Conservation (phyloP, 2,329 filamentous ascomycete genomes). For the Fusarium floridanum region DNA sequence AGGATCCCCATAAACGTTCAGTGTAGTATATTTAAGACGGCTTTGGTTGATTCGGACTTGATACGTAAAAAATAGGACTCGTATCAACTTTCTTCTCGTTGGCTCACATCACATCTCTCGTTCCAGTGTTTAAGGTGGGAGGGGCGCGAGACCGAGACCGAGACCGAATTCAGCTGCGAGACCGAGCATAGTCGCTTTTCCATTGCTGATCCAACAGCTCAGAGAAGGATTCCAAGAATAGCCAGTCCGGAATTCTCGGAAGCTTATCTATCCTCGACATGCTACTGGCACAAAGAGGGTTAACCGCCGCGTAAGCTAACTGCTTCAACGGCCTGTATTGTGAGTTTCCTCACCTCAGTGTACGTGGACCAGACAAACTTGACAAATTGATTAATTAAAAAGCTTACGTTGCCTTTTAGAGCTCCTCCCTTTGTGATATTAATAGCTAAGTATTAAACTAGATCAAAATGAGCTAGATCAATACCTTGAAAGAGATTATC, state of each 20-base stretch:
- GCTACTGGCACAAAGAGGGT: background rate
- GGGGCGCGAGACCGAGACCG: background rate
- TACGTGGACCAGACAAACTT: background rate
- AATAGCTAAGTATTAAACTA: background rate
- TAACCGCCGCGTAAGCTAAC: background rate
- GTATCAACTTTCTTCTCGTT: background rate
- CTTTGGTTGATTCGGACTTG: background rate
- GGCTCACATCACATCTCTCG: background rate
- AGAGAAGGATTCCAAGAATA: background rate
- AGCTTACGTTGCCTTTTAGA: background rate
- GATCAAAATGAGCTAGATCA: background rate
- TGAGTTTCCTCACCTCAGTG: background rate
- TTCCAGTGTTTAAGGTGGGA: background rate
- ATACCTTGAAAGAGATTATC: background rate
- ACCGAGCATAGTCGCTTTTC: background rate
- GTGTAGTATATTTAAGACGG: background rate
- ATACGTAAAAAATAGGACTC: background rate
- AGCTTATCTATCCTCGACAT: background rate
- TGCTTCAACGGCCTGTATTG: background rate
- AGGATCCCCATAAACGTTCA: background rate
- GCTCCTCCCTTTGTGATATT: background rate
- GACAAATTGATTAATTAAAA: background rate
- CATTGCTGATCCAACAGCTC: background rate
- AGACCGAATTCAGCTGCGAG: background rate
- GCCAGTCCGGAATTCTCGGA: background rate